Conservation (phyloP, 108 stramenopile species). For the Nannochloropsis granulata region DNA sequence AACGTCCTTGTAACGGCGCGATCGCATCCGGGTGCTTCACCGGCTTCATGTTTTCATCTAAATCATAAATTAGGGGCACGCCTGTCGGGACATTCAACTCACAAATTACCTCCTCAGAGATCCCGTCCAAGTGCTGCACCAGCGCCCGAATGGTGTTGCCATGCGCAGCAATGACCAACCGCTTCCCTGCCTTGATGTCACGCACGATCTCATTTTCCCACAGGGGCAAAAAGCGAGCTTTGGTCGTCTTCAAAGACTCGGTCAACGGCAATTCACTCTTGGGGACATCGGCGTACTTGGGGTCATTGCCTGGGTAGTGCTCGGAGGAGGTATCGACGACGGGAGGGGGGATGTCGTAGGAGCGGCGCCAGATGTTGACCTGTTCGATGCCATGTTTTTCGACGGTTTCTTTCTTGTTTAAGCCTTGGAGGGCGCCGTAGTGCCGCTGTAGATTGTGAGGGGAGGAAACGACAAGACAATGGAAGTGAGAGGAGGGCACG, state of each 20-base stretch:
- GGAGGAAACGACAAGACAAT: no score
- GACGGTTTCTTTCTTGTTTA: slow-evolving; percentile 94
- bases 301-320: slow-evolving; percentile 75
- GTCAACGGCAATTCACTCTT: slow-evolving; percentile 50
- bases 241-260: slow-evolving; percentile 70
- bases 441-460: background rate
- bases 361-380: slow-evolving; percentile 79
- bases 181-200: slow-evolving; percentile 74
- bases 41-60: slow-evolving; percentile 76
- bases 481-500: no score
- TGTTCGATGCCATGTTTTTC: slow-evolving; percentile 88
- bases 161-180: slow-evolving; percentile 90
- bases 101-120: slow-evolving; percentile 75
- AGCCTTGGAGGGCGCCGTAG: slow-evolving; percentile 47
- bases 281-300: slow-evolving; percentile 57
- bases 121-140: slow-evolving; percentile 91
- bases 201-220: slow-evolving; percentile 78
- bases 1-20: slow-evolving; percentile 29
- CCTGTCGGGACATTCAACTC: slow-evolving; percentile 90
- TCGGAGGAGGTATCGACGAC: slow-evolving; percentile 48
- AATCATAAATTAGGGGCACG: slow-evolving; percentile 41
- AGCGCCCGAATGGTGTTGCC: slow-evolving; percentile 96
- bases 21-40: slow-evolving; percentile 55
- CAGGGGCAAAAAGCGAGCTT: slow-evolving; percentile 75
- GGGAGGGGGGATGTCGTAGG: slow-evolving; percentile 90